These are phyloP conservation scores for Apiotrichum laibachii DNA, from an alignment of 1,284 basidiomycete genomes.

Conservation along the genomic window DNA sequence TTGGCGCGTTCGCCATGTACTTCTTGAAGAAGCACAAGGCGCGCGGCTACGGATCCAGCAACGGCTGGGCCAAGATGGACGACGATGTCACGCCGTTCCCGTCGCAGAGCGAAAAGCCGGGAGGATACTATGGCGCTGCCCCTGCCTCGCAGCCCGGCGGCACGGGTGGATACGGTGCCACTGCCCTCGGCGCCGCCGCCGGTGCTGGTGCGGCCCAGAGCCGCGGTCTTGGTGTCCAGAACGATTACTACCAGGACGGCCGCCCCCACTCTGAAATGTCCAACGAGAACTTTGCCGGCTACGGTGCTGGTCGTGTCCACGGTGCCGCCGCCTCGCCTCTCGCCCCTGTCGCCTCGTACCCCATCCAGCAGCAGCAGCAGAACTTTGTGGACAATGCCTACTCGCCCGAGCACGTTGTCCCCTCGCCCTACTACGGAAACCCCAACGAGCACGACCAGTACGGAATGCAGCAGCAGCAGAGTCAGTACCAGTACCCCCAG, in stretches of 20 bases:
- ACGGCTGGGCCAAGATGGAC: slow-evolving; percentile 38
- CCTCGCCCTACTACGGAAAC: background rate
- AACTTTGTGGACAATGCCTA: background rate
- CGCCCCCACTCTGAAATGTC: slow-evolving; percentile 30
- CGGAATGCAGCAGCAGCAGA: slow-evolving; percentile 2
- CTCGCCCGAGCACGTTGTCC: background rate
- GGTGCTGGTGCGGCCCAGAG: slow-evolving; percentile 3
- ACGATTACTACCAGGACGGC: slow-evolving; percentile 28
- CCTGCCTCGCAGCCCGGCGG: slow-evolving; percentile 15
- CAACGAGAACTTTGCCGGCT: slow-evolving; percentile 33
- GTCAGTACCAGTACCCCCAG: slow-evolving; percentile 2
- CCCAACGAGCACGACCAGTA: background rate
- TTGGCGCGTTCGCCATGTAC: slow-evolving; percentile 30
- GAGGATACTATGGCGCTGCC: slow-evolving; percentile 12
- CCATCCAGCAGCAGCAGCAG: background rate
- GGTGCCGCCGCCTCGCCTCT: slow-evolving; percentile 18
- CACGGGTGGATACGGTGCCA: slow-evolving; percentile 21
- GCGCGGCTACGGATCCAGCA: slow-evolving; percentile 9
- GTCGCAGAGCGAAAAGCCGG: slow-evolving; percentile 4
- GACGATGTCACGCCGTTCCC: slow-evolving; percentile 46
- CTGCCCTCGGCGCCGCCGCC: background rate
- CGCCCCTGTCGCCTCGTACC: slow-evolving; percentile 6
- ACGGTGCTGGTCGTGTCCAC: slow-evolving; percentile 26
- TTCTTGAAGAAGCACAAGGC: slow-evolving; percentile 22
- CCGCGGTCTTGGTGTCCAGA: slow-evolving; percentile 33